Evolutionary conservation across 2,329 filamentous ascomycete species (phyloP).

Genomic region (Apiospora kogelbergensis): DNA sequence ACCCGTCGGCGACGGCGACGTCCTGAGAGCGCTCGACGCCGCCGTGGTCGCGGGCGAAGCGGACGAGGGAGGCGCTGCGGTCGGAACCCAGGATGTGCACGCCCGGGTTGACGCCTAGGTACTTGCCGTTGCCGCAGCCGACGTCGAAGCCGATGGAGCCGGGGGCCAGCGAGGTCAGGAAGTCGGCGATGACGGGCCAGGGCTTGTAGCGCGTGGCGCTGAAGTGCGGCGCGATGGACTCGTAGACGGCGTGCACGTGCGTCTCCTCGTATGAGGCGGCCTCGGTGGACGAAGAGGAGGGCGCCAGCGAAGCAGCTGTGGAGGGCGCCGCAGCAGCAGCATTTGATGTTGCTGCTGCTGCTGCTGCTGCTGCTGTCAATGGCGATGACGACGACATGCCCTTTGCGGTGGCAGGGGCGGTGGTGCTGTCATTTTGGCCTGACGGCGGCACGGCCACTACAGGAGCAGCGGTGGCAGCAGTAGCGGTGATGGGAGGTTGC

Average conservation of each 20-base stretch:
- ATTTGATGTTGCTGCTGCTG: too few species aligned
- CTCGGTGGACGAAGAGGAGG: constrained; percentile 18
- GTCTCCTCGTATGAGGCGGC: constrained; percentile 72
- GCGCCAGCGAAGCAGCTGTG: background rate
- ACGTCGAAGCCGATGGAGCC: constrained; percentile 86
- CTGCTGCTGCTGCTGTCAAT: background rate
- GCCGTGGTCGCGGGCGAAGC: constrained; percentile 44
- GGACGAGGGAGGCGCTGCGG: constrained; percentile 62
- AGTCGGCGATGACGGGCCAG: constrained; percentile 87
- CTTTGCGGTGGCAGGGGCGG: background rate
- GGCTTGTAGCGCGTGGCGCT: constrained; percentile 78
- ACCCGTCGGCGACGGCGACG: constrained; percentile 76
- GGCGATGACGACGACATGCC: background rate
- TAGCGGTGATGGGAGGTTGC: constrained; percentile 1
- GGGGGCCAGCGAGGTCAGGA: constrained; percentile 63
- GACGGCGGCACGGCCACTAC: background rate
- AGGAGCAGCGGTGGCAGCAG: background rate
- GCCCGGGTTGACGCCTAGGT: constrained; percentile 74
- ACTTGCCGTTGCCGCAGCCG: constrained; percentile 97
- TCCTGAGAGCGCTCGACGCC: constrained; percentile 50
- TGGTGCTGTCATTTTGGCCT: constrained; percentile 3
- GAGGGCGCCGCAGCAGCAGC: background rate
- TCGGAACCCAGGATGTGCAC: constrained; percentile 85
- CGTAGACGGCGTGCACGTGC: constrained; percentile 92
- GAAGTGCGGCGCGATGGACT: constrained; percentile 82